Percentiles rank a stretch among this genome's conserved stretches.
Conservation (phyloP, 2,329 filamentous ascomycete species). For the Sporothrix inflata region DNA sequence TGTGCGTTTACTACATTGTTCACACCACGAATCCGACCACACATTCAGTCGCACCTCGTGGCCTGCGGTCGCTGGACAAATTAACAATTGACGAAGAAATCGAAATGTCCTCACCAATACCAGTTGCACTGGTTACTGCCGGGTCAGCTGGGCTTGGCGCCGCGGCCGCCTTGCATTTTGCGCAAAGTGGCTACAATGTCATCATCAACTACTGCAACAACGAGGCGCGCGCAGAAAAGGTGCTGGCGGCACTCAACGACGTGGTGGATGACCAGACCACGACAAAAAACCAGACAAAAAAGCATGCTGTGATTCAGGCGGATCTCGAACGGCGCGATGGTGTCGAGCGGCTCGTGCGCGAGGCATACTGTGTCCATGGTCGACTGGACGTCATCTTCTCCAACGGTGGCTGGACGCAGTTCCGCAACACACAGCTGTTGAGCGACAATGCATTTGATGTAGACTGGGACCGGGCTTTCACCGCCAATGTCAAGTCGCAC, state of each 20-base stretch:
- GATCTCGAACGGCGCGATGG: slow-evolving; percentile 66
- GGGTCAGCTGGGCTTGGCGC: slow-evolving; percentile 70
- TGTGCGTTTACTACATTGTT: neutral
- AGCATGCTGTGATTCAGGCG: slow-evolving; percentile 62
- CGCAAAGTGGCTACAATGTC: slow-evolving; percentile 67
- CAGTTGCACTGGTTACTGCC: slow-evolving; percentile 53
- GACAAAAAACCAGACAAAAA: neutral
- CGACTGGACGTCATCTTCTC: slow-evolving; percentile 77
- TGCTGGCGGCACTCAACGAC: slow-evolving; percentile 58
- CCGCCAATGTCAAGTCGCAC: slow-evolving; percentile 66
- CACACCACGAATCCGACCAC: too few species aligned
- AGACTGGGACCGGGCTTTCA: slow-evolving; percentile 63
- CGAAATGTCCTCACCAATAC: slow-evolving; percentile 25
- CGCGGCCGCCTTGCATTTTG: slow-evolving; percentile 67
- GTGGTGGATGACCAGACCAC: slow-evolving; percentile 43
- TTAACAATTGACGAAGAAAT: too few species aligned
- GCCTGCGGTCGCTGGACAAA: too few species aligned
- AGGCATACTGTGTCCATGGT: slow-evolving; percentile 63
- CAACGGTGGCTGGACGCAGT: slow-evolving; percentile 65
- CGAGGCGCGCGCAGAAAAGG: slow-evolving; percentile 59
- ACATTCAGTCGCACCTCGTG: too few species aligned
- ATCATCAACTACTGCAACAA: slow-evolving; percentile 74
- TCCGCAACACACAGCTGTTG: slow-evolving; percentile 51
- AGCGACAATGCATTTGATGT: slow-evolving; percentile 59
- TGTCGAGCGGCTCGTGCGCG: slow-evolving; percentile 60